Evolutionary conservation across 129 eudicot genomes (phyloP).

Genomic region (Pittosporum tobira): DNA sequence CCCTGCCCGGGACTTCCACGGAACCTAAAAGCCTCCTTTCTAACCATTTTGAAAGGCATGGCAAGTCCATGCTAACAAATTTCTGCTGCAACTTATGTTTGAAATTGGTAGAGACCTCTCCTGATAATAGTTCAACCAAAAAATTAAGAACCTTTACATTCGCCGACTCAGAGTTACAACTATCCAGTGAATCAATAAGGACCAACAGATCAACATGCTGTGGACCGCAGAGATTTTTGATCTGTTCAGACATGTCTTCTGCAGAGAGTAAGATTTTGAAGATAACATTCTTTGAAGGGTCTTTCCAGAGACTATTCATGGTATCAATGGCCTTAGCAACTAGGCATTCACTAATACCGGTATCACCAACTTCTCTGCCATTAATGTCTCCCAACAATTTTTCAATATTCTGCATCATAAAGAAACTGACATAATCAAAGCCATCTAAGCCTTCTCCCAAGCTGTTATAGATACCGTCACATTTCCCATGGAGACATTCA

Average conservation of each 20-base stretch:
- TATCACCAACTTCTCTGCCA: slow-evolving; percentile 31
- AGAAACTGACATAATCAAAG: slow-evolving; percentile 56
- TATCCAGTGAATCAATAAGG: slow-evolving; percentile 58
- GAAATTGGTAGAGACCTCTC: slow-evolving; percentile 36
- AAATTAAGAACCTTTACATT: slow-evolving; percentile 74
- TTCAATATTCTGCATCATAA: slow-evolving; percentile 60
- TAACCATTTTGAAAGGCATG: slow-evolving; percentile 71
- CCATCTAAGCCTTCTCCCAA: slow-evolving; percentile 43
- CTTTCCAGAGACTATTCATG: slow-evolving; percentile 42
- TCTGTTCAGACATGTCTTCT: slow-evolving; percentile 35
- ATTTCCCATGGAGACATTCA: slow-evolving; percentile 44
- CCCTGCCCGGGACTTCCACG: slow-evolving; percentile 32
- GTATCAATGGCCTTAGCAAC: slow-evolving; percentile 53
- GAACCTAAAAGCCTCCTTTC: slow-evolving; percentile 75
- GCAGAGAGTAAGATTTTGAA: slow-evolving; percentile 49
- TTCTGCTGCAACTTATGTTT: slow-evolving; percentile 52
- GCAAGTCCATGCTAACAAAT: slow-evolving; percentile 55
- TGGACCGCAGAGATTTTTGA: slow-evolving; percentile 42
- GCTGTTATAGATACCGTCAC: slow-evolving; percentile 47
- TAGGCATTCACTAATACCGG: slow-evolving; percentile 41
- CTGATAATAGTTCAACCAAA: slow-evolving; percentile 63
- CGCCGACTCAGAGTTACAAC: slow-evolving; percentile 61
- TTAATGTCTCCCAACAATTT: slow-evolving; percentile 36
- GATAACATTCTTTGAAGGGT: slow-evolving; percentile 32
- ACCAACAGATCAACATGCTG: slow-evolving; percentile 64